phyloP scores from a whole-genome alignment of 257 asterid genomes.

The Solanum pennellii region DNA sequence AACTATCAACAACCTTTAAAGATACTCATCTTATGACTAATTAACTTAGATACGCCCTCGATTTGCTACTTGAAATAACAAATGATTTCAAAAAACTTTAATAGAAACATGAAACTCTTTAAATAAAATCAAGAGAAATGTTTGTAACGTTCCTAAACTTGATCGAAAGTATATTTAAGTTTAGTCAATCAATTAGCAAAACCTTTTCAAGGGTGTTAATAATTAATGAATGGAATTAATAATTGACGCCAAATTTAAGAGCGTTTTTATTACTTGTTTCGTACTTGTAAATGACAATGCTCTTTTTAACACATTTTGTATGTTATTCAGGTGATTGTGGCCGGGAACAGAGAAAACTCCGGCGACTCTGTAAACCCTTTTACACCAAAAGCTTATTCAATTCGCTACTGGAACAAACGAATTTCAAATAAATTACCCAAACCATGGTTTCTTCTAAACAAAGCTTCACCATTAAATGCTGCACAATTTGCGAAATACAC shows the following conservation, averaged over 20 bases:
- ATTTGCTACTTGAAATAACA: rapidly evolving
- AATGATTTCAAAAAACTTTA: no score
- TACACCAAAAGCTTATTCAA: slow-evolving; percentile 39
- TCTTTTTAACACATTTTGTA: background rate
- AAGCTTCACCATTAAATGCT: slow-evolving; percentile 51
- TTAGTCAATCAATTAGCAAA: rapidly evolving
- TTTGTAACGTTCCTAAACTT: rapidly evolving
- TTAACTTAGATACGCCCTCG: no score
- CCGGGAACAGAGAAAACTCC: slow-evolving; percentile 1
- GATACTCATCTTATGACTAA: rapidly evolving
- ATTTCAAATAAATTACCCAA: slow-evolving; percentile 40
- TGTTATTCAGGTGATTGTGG: slow-evolving; percentile 28
- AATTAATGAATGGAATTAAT: background rate
- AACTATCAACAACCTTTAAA: no score
- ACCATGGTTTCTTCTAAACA: slow-evolving; percentile 40
- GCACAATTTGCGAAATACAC: slow-evolving; percentile 38
- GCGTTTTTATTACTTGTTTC: rapidly evolving
- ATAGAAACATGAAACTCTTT: rapidly evolving
- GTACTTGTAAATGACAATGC: background rate
- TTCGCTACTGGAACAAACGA: slow-evolving; percentile 55
- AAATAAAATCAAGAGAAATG: rapidly evolving
- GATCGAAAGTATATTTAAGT: no score
- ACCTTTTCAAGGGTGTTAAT: rapidly evolving
- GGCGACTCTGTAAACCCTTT: slow-evolving; percentile 27
- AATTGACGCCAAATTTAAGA: rapidly evolving